Conservation (phyloP, 169 alveolate genomes). For the Eimeria brunetti region DNA sequence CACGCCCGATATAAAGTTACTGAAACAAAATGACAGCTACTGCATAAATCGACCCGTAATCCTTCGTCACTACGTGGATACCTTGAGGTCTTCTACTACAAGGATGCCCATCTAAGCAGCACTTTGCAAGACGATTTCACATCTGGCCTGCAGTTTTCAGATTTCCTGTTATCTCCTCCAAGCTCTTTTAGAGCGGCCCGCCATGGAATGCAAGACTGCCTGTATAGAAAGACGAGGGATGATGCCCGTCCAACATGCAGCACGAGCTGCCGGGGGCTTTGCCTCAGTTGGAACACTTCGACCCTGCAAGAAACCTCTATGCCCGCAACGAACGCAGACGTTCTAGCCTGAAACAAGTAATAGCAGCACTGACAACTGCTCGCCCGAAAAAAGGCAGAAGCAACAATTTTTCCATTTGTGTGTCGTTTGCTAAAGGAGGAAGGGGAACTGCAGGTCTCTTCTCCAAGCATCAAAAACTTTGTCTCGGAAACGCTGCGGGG, state of each 20-base stretch:
- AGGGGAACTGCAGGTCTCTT: background rate
- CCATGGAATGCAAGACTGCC: background rate
- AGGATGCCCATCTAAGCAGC: background rate
- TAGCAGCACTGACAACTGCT: background rate
- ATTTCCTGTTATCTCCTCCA: background rate
- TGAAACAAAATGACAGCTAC: background rate
- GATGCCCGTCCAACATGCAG: background rate
- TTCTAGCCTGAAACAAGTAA: background rate
- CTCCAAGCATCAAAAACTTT: background rate
- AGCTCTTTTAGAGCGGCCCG: background rate
- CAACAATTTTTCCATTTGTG: background rate
- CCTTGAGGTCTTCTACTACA: background rate
- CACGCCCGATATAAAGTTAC: background rate
- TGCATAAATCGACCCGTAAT: background rate
- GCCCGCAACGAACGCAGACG: background rate
- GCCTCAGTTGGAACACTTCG: background rate
- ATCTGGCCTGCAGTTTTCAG: background rate
- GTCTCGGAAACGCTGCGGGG: background rate
- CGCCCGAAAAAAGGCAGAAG: background rate
- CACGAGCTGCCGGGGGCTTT: background rate
- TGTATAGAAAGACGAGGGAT: background rate
- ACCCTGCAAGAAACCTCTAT: background rate
- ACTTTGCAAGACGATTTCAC: background rate
- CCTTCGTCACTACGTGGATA: background rate
- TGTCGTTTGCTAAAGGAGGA: background rate